Evolutionary conservation across 164 flowering plant genomes (phyloP).

Genomic region (Piper longum): DNA sequence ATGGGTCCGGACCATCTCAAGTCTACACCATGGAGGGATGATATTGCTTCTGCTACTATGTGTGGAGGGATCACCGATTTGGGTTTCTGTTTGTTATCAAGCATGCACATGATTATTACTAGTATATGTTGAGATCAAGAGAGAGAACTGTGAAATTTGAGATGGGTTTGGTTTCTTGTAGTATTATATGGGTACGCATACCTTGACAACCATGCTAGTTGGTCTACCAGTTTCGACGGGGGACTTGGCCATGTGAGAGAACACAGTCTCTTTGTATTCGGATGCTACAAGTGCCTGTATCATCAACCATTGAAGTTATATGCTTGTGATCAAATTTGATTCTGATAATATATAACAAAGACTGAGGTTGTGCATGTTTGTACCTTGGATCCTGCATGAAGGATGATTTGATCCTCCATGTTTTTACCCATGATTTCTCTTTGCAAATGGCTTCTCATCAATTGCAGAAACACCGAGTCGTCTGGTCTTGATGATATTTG

Average conservation of each 20-base stretch:
- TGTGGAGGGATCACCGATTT: constrained; percentile 61
- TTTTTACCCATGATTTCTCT: constrained; percentile 12
- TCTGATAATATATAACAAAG: neutral
- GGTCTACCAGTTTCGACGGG: constrained; percentile 31
- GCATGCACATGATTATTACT: too few relatives aligned
- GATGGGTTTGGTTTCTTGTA: neutral
- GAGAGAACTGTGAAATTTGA: neutral
- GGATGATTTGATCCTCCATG: constrained; percentile 14
- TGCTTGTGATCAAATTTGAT: neutral
- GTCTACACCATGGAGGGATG: constrained; percentile 60
- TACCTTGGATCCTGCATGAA: constrained; percentile 24
- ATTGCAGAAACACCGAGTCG: neutral
- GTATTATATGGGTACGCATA: constrained; percentile 9
- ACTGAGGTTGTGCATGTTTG: neutral
- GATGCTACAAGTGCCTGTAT: constrained; percentile 24
- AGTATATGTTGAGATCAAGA: neutral
- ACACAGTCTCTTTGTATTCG: constrained; percentile 16
- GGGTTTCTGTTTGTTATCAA: constrained; percentile 35
- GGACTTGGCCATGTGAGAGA: constrained; percentile 24
- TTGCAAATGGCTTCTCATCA: constrained; percentile 5
- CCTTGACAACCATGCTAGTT: constrained; percentile 62
- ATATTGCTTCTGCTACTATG: constrained; percentile 70
- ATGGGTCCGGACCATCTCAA: constrained; percentile 81
- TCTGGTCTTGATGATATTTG: neutral
- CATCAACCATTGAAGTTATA: neutral